These are phyloP conservation scores for Vanrija humicola DNA, from an alignment of 1,284 basidiomycete species.

Conservation along the genomic window DNA sequence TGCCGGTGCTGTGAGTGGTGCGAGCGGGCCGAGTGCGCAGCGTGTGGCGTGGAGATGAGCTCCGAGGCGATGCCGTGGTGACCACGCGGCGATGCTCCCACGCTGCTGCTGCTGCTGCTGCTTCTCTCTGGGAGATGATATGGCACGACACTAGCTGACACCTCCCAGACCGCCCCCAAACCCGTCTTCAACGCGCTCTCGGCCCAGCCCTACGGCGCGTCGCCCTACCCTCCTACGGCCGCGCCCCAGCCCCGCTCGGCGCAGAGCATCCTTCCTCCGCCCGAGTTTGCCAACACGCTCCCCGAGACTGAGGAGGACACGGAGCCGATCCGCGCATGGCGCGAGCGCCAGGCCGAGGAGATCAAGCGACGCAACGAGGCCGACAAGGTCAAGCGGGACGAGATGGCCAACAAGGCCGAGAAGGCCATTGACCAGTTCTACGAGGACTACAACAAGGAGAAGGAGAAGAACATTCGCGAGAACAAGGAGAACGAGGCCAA, in stretches of 20 bases:
- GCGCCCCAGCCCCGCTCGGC: constrained; percentile 57
- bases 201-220: constrained; percentile 44
- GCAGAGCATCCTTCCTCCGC: constrained; percentile 60
- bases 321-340: constrained; percentile 85
- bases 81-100: no score
- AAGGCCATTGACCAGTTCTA: constrained; percentile 94
- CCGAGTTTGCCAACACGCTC: constrained; percentile 47
- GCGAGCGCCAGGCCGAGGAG: constrained; percentile 77
- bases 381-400: constrained; percentile 73
- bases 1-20: constrained; percentile 3
- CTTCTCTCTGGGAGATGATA: no score
- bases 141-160: neutral
- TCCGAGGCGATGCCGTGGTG: neutral
- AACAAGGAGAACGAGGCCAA: constrained; percentile 93
- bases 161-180: constrained; percentile 25
- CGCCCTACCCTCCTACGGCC: constrained; percentile 45
- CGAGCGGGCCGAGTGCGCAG: neutral
- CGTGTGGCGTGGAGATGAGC: neutral
- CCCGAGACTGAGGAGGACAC: constrained; percentile 69
- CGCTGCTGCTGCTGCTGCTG: no score
- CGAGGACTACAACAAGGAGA: constrained; percentile 85
- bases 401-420: constrained; percentile 84
- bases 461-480: constrained; percentile 86
- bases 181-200: constrained; percentile 44
- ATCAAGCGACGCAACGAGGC: constrained; percentile 77